A percentile compares a stretch with the other conserved stretches of the same genome.
Evolutionary conservation across 768 basidiomycete species (phyloP).

Genomic region (Holtermanniella nyarrowii): DNA sequence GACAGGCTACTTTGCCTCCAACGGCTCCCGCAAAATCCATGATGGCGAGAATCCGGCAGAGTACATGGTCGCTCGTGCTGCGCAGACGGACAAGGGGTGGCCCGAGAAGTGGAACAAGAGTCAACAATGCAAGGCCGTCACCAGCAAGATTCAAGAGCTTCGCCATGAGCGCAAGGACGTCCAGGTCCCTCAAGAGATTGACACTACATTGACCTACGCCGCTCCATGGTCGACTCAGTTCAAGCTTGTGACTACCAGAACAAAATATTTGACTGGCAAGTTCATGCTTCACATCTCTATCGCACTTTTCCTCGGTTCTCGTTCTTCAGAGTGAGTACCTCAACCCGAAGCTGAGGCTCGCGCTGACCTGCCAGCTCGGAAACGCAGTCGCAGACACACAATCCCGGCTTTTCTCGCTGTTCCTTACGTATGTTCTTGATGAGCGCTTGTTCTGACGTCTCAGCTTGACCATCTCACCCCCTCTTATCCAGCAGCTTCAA

Average conservation of each 20-base stretch:
- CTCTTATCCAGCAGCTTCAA: conserved; percentile 5
- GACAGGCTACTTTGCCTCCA: conserved; percentile 59
- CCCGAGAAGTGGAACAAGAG: conserved; percentile 43
- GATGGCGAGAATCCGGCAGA: conserved; percentile 62
- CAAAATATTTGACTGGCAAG: conserved; percentile 42
- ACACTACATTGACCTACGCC: conserved; percentile 30
- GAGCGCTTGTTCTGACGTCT: too few relatives aligned
- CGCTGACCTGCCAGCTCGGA: conserved; percentile 10
- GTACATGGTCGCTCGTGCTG: conserved; percentile 48
- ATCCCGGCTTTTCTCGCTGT: background rate
- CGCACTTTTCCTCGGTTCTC: conserved; percentile 3
- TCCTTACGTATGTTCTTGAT: too few relatives aligned
- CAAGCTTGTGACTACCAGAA: conserved; percentile 27
- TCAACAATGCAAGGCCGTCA: conserved; percentile 7
- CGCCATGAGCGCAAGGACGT: background rate
- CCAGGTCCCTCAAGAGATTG: background rate
- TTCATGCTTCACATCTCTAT: conserved; percentile 35
- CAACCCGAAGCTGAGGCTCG: too few relatives aligned
- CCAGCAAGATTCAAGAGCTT: conserved; percentile 1
- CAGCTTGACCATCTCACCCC: background rate
- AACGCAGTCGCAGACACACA: background rate
- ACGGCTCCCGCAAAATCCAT: conserved; percentile 56
- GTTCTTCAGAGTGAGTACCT: conserved; percentile 13
- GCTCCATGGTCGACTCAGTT: conserved; percentile 57
- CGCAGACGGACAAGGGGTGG: conserved; percentile 46